These are phyloP conservation scores for Osmanthus fragrans DNA, from an alignment of 257 asterid species.

Conservation along the genomic window DNA sequence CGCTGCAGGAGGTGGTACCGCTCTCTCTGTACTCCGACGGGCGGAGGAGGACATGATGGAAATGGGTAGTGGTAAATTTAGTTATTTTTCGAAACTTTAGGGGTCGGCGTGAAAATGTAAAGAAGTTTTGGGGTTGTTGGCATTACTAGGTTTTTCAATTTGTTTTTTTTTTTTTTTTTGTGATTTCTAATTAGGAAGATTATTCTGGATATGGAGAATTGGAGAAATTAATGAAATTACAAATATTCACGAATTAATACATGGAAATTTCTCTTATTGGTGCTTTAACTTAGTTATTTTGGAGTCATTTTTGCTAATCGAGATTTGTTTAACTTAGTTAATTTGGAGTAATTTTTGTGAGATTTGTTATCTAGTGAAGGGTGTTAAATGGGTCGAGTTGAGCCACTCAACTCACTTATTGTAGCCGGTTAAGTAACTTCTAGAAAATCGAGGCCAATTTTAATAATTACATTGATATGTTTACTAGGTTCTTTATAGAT, in stretches of 20 bases:
- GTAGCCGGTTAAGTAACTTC: too few relatives aligned
- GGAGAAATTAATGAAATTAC: neutral
- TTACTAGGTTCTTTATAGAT: too few relatives aligned
- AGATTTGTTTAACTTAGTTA: neutral
- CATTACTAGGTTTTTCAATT: slow-evolving; percentile 1
- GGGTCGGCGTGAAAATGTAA: slow-evolving; percentile 17
- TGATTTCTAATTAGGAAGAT: neutral
- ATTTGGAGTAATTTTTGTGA: neutral
- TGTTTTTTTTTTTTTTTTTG: neutral
- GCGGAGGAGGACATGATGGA: slow-evolving; percentile 55
- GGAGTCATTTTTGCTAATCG: neutral
- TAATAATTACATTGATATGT: too few relatives aligned
- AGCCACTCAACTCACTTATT: too few relatives aligned
- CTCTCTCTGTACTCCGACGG: slow-evolving; percentile 89
- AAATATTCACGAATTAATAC: neutral
- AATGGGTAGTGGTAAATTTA: slow-evolving; percentile 3
- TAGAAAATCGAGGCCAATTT: too few relatives aligned
- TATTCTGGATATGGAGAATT: neutral
- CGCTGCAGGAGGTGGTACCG: slow-evolving; percentile 96
- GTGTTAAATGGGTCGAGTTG: too few relatives aligned
- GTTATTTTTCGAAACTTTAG: neutral
- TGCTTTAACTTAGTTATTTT: too few relatives aligned
- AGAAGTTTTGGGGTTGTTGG: slow-evolving; percentile 26
- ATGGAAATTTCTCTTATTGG: neutral
- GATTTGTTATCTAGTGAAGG: neutral